Conservation (phyloP, 2,329 filamentous ascomycete genomes). For the Xylaria digitata region DNA sequence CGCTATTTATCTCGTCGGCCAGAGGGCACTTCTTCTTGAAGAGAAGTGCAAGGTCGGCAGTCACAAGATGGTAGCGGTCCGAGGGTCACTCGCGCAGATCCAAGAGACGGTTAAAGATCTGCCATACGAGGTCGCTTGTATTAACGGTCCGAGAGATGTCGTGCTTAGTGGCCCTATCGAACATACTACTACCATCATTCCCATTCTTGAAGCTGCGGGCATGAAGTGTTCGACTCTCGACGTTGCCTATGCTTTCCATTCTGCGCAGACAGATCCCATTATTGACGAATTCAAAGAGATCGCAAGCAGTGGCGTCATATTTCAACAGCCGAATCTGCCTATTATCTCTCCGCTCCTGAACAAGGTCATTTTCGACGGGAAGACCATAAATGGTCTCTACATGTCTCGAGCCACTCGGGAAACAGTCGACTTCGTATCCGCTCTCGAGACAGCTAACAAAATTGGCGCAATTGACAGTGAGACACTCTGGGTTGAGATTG, state of each 20-base stretch:
- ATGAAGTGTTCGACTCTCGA: slow-evolving; percentile 43
- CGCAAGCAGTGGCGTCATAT: slow-evolving; percentile 59
- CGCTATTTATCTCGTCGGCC: slow-evolving; percentile 75
- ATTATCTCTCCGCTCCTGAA: slow-evolving; percentile 75
- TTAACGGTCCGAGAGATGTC: slow-evolving; percentile 72
- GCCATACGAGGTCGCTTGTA: slow-evolving; percentile 62
- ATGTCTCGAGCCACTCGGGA: slow-evolving; percentile 69
- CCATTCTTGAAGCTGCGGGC: slow-evolving; percentile 41
- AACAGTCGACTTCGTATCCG: too few relatives aligned
- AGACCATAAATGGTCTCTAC: slow-evolving; percentile 66
- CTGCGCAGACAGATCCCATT: slow-evolving; percentile 69
- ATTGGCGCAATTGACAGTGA: slow-evolving; percentile 50
- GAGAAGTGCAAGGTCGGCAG: slow-evolving; percentile 68
- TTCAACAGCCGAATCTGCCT: slow-evolving; percentile 65
- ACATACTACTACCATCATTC: slow-evolving; percentile 52
- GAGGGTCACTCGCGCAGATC: slow-evolving; percentile 56
- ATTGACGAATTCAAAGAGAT: slow-evolving; percentile 65
- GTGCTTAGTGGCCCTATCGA: slow-evolving; percentile 66
- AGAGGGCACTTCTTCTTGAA: slow-evolving; percentile 70
- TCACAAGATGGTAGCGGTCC: slow-evolving; percentile 71
- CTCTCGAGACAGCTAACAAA: too few relatives aligned
- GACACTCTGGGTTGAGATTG: too few relatives aligned
- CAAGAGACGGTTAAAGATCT: slow-evolving; percentile 20
- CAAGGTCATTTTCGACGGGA: slow-evolving; percentile 65
- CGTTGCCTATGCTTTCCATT: slow-evolving; percentile 70